Conservation (phyloP, 768 basidiomycete species). For the Paxillus involutus region DNA sequence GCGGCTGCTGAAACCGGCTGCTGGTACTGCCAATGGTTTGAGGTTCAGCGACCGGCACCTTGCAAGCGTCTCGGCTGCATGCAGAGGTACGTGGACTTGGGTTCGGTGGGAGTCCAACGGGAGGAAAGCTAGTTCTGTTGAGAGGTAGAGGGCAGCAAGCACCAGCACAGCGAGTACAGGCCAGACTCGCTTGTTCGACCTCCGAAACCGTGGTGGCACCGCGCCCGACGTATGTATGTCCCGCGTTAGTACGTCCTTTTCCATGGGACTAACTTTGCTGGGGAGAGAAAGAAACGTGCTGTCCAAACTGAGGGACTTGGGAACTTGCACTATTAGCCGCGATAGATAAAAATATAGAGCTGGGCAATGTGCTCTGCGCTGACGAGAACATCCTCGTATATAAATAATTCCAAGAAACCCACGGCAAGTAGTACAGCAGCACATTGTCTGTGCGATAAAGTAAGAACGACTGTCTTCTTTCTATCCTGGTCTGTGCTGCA, state of each 20-base stretch:
- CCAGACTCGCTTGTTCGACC: slow-evolving; percentile 12
- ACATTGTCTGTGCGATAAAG: too few relatives aligned
- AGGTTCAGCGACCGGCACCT: slow-evolving; percentile 46
- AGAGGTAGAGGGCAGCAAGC: slow-evolving; percentile 16
- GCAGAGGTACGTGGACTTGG: slow-evolving; percentile 15
- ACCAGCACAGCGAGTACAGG: slow-evolving; percentile 12
- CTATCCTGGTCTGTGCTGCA: too few relatives aligned
- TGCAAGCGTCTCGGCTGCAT: slow-evolving; percentile 33
- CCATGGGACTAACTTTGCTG: neutral
- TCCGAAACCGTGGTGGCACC: slow-evolving; percentile 1
- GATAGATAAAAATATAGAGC: neutral
- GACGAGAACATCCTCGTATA: too few relatives aligned
- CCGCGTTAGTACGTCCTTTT: too few relatives aligned
- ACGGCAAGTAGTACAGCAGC: too few relatives aligned
- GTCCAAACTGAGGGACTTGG: neutral
- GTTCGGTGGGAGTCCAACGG: neutral
- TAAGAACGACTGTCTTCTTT: too few relatives aligned
- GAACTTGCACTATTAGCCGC: neutral
- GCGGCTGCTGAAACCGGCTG: slow-evolving; percentile 46
- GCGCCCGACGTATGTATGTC: too few relatives aligned
- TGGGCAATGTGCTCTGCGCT: neutral
- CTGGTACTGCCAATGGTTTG: slow-evolving; percentile 38
- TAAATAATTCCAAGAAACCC: too few relatives aligned
- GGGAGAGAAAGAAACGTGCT: neutral
- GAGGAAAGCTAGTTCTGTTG: slow-evolving; percentile 7